These are phyloP conservation scores for Pichia insulana DNA, from an alignment of 805 yeast species.

Conservation along the genomic window DNA sequence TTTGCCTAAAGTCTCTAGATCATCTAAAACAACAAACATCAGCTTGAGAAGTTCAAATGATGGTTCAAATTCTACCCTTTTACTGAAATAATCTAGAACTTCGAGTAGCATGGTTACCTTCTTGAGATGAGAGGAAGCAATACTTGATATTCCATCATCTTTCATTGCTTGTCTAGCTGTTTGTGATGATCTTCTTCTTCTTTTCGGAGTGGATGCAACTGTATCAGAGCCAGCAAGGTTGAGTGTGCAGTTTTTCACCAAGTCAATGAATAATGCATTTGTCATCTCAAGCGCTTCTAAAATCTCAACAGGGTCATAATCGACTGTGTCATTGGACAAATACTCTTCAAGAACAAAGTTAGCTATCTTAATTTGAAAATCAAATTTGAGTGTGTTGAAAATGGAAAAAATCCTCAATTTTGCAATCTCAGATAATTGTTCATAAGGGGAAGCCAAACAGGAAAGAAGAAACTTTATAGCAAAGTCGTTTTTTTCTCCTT, in stretches of 20 bases:
- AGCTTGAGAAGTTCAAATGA: slow-evolving; percentile 31
- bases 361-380: slow-evolving; percentile 48
- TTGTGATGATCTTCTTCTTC: slow-evolving; percentile 78
- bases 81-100: slow-evolving; percentile 49
- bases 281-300: slow-evolving; percentile 47
- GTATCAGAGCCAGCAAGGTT: slow-evolving; percentile 21
- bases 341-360: slow-evolving; percentile 51
- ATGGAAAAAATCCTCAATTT: slow-evolving; percentile 43
- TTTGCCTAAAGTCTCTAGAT: slow-evolving; percentile 74
- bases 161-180: slow-evolving; percentile 69
- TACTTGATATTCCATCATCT: slow-evolving; percentile 56
- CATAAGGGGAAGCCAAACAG: slow-evolving; percentile 39
- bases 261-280: slow-evolving; percentile 46
- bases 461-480: slow-evolving; percentile 55
- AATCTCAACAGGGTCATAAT: slow-evolving; percentile 46
- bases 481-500: slow-evolving; percentile 46
- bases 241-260: slow-evolving; percentile 41
- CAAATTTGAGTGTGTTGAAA: slow-evolving; percentile 49
- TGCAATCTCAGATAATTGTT: slow-evolving; percentile 38
- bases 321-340: slow-evolving; percentile 26
- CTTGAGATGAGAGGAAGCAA: slow-evolving; percentile 72
- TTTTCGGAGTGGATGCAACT: slow-evolving; percentile 45
- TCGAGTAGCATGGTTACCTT: slow-evolving; percentile 76
- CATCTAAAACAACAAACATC: slow-evolving; percentile 56
- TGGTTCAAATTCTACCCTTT: slow-evolving; percentile 17